A percentile compares a stretch with the other conserved stretches of the same genome.
Evolutionary conservation across 2,329 filamentous ascomycete species (phyloP).

Genomic region (Phaeosphaeriaceae sp.): DNA sequence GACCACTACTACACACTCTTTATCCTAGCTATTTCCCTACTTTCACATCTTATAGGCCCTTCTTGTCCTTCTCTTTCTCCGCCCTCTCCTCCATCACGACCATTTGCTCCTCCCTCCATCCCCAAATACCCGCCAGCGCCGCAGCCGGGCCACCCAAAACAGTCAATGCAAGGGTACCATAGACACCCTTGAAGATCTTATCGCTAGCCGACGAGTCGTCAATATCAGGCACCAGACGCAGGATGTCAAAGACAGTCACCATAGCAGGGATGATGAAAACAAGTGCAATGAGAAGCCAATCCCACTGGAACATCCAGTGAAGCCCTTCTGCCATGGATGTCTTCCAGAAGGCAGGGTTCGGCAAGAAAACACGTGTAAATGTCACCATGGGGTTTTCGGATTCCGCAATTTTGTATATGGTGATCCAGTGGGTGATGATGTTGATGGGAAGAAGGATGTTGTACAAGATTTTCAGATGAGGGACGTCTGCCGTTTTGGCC

Average conservation of each 20-base stretch:
- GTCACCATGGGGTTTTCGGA: conserved; percentile 18
- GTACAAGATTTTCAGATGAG: conserved; percentile 18
- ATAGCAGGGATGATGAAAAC: conserved; percentile 9
- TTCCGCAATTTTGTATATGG: conserved; percentile 14
- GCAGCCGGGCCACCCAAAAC: conserved; percentile 18
- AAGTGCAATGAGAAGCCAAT: conserved; percentile 17
- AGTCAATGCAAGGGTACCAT: conserved; percentile 8
- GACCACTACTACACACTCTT: background rate
- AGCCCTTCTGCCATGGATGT: conserved; percentile 12
- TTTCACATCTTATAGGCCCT: conserved; percentile 9
- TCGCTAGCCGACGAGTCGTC: conserved; percentile 12
- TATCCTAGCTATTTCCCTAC: background rate
- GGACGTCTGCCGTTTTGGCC: conserved; percentile 15
- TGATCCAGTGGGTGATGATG: conserved; percentile 13
- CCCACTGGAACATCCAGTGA: conserved; percentile 28
- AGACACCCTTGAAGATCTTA: conserved; percentile 13
- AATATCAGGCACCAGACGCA: conserved; percentile 10
- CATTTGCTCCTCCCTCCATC: conserved; percentile 23
- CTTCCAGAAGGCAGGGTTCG: conserved; percentile 14
- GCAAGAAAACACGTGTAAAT: conserved; percentile 18
- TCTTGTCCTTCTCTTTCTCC: conserved; percentile 9
- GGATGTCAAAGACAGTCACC: conserved; percentile 20
- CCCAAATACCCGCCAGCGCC: conserved; percentile 20
- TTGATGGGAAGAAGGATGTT: conserved; percentile 10
- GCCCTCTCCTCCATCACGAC: conserved; percentile 14